These are phyloP conservation scores for Daldinia vernicosa DNA, from an alignment of 495 filamentous ascomycete genomes.

Conservation along the genomic window DNA sequence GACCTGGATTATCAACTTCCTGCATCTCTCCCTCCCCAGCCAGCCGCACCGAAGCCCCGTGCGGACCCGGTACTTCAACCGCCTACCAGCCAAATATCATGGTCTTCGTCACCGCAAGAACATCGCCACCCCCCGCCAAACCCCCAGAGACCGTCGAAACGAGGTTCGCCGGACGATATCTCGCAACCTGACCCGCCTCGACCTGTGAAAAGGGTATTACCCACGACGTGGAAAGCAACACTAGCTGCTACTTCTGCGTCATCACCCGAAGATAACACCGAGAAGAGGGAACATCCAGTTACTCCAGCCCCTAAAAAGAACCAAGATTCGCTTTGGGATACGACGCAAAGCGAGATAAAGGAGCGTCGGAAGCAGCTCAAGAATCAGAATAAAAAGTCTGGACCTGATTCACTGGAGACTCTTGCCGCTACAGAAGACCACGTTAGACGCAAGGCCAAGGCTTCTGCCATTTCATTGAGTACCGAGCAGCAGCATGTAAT, in stretches of 20 bases:
- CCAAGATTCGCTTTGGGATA: conserved; percentile 71
- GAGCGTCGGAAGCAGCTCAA: conserved; percentile 82
- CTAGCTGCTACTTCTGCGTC: not conserved
- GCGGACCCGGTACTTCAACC: conserved; percentile 46
- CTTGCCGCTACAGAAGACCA: conserved; percentile 51
- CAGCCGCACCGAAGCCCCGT: conserved; percentile 38
- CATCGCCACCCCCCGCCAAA: conserved; percentile 39
- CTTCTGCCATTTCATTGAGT: conserved; percentile 76
- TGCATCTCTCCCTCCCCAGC: conserved; percentile 51
- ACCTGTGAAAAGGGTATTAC: conserved; percentile 48
- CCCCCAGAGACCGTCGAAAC: conserved; percentile 45
- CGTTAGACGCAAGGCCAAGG: conserved; percentile 49
- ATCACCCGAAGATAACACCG: conserved; percentile 43
- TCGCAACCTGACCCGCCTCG: conserved; percentile 29
- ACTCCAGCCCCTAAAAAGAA: conserved; percentile 53
- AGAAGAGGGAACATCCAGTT: conserved; percentile 41
- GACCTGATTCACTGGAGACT: conserved; percentile 46
- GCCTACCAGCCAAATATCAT: conserved; percentile 44
- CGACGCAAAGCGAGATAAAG: conserved; percentile 80
- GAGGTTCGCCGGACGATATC: conserved; percentile 42
- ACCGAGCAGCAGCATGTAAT: conserved; percentile 87
- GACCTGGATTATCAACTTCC: conserved; percentile 68
- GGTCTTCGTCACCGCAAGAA: conserved; percentile 47
- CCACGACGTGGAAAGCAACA: conserved; percentile 35
- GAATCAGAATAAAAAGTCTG: conserved; percentile 59